phyloP scores from a whole-genome alignment of 306 rosid species.

The Cucurbita moschata region DNA sequence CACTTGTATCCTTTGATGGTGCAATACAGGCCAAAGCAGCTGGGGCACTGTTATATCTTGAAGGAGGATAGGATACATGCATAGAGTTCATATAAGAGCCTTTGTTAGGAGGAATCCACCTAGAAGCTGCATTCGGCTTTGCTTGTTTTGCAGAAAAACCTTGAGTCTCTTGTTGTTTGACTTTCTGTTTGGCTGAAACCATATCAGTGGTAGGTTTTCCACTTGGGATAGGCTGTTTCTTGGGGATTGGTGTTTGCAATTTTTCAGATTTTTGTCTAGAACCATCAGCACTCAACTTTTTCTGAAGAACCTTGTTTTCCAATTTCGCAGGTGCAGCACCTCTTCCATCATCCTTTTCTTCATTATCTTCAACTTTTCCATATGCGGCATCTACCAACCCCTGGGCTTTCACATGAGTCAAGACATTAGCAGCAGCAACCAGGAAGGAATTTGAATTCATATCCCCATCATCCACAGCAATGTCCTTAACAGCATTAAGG shows the following conservation, averaged over 20 bases:
- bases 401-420: conserved; percentile 28
- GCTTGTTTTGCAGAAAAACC: conserved; percentile 52
- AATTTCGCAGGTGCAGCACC: conserved; percentile 21
- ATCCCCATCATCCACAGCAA: conserved; percentile 82
- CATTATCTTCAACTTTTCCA: conserved; percentile 25
- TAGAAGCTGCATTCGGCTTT: conserved; percentile 54
- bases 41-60: conserved; percentile 70
- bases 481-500: conserved; percentile 65
- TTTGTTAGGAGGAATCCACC: conserved; percentile 96
- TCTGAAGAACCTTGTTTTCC: conserved; percentile 34
- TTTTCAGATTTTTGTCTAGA: conserved; percentile 51
- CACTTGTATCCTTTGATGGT: conserved; percentile 36
- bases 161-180: conserved; percentile 54
- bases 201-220: conserved; percentile 36
- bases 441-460: conserved; percentile 29
- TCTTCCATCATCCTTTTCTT: conserved; percentile 39
- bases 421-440: conserved; percentile 24
- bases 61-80: conserved; percentile 84
- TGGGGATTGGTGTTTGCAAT: conserved; percentile 27
- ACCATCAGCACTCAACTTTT: conserved; percentile 32
- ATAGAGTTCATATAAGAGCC: conserved; percentile 61
- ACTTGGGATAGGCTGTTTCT: conserved; percentile 37
- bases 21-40: conserved; percentile 31
- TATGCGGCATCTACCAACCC: conserved; percentile 34
- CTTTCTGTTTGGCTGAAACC: conserved; percentile 38